Percentiles rank a stretch among this genome's conserved stretches.
These are phyloP conservation scores for Penicillium turbatum DNA, from an alignment of 495 filamentous ascomycete species.

Conservation along the genomic window DNA sequence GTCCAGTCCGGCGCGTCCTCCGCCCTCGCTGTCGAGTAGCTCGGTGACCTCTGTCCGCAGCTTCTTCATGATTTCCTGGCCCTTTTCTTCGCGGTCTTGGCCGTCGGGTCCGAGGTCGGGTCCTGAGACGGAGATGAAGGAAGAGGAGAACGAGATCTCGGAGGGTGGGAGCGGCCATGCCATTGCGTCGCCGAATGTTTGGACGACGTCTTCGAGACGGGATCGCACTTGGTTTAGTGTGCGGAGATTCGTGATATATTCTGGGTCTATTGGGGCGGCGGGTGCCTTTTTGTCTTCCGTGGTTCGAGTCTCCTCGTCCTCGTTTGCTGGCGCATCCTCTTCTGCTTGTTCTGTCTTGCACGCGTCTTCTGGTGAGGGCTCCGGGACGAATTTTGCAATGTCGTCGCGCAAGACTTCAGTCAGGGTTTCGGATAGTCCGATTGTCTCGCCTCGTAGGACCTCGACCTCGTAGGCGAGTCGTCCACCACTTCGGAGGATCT, in stretches of 20 bases:
- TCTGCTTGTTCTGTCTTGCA: slow-evolving; percentile 12
- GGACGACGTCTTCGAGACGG: slow-evolving; percentile 78
- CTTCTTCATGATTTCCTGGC: slow-evolving; percentile 64
- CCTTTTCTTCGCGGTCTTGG: slow-evolving; percentile 70
- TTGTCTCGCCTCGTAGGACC: slow-evolving; percentile 79
- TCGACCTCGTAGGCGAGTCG: slow-evolving; percentile 94
- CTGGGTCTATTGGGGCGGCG: slow-evolving; percentile 46
- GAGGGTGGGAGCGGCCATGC: slow-evolving; percentile 86
- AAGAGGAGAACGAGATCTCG: slow-evolving; percentile 63
- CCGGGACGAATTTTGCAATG: slow-evolving; percentile 63
- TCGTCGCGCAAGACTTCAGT: slow-evolving; percentile 65
- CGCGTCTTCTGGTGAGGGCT: slow-evolving; percentile 28
- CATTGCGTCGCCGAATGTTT: slow-evolving; percentile 89
- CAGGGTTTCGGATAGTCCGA: slow-evolving; percentile 70
- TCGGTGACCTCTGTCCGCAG: slow-evolving; percentile 67
- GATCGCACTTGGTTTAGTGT: slow-evolving; percentile 77
- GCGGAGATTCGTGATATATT: slow-evolving; percentile 70
- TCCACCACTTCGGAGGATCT: slow-evolving; percentile 82
- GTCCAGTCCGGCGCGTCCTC: slow-evolving; percentile 47
- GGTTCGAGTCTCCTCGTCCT: slow-evolving; percentile 4
- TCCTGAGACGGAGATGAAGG: slow-evolving; percentile 76
- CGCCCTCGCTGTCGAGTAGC: slow-evolving; percentile 53
- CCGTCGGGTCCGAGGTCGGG: slow-evolving; percentile 61
- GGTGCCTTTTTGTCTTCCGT: background rate
- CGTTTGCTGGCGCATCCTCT: slow-evolving; percentile 10